Base-by-base conservation (phyloP, 2,329 filamentous ascomycete genomes). In the Pseudocercospora fijiensis region DNA sequence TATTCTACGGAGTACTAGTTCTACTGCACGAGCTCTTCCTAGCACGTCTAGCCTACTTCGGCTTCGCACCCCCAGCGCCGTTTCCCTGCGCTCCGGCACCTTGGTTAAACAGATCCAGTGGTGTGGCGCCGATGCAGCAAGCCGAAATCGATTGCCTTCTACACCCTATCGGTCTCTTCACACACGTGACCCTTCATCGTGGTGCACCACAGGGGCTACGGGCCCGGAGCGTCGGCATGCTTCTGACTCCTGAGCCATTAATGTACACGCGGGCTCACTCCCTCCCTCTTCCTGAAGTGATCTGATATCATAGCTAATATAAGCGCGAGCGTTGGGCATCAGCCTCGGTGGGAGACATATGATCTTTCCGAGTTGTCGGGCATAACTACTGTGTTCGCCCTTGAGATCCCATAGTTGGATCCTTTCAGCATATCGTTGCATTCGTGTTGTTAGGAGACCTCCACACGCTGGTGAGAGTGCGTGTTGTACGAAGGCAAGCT, bases 21-120 rank as follows among this genome's bases (percentile, higher is more conserved):
- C n/a, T n/a, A 53, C 49, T 53, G 49, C 49, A 53, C 49, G 49
- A 53, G 49, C 49, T 53, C 26, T 28, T n/a, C 26, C 26, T 26
- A 26, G 22, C 26, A 11, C 26, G 16, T 24, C 16, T 49, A 26
- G 18, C 22, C 45, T 49, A 24, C 18, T 26, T 24, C 22, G 16
- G 49, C 49, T 53, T n/a, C 49, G 49, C 26, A 24, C n/a, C 26
- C 20, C 26, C 26, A 53, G 26, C 26, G 28, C 16, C 5, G 10
- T 28, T 53, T 28, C 49, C 49, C 18, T n/a, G 49, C 26, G 28
- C 49, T 27, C 26, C 49, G 24, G 28, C 26, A 53, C 49, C 49
- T 26, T n/a, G 49, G 49, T 28, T n/a, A 16, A n/a, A n/a, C 22
- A 28, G 11, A 41, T 16, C 49, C 49, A 30, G 49, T 27, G 26